These are phyloP conservation scores for Ciborinia camelliae DNA, from an alignment of 2,329 filamentous ascomycete genomes.

Conservation along the genomic window DNA sequence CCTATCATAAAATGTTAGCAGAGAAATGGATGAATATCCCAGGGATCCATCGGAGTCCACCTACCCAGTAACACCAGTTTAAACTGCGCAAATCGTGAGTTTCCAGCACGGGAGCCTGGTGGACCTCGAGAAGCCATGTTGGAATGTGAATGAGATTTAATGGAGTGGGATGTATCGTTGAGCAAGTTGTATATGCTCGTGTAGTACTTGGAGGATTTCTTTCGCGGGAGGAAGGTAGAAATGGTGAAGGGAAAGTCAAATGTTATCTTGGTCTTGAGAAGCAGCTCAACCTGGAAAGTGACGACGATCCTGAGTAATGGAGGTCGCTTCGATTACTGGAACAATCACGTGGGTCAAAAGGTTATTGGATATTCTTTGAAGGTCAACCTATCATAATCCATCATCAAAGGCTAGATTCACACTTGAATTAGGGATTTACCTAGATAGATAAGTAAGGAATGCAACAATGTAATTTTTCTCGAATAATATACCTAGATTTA, in stretches of 20 bases:
- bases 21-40: not conserved
- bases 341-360: constrained; percentile 15
- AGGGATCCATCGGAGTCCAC: constrained; percentile 36
- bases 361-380: constrained; percentile 3
- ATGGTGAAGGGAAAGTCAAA: constrained; percentile 7
- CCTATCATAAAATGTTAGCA: constrained; percentile 56
- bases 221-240: not conserved
- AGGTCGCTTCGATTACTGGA: constrained; percentile 13
- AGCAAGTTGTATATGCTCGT: not conserved
- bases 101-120: constrained; percentile 58
- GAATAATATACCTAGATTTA: not conserved
- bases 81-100: constrained; percentile 95
- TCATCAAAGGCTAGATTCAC: not conserved
- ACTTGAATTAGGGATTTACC: not conserved
- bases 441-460: no score
- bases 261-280: constrained; percentile 17
- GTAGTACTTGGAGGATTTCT: not conserved
- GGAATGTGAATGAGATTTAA: constrained; percentile 27
- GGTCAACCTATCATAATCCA: not conserved
- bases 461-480: no score
- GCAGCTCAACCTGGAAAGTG: constrained; percentile 18
- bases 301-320: constrained; percentile 12
- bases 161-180: constrained; percentile 1
- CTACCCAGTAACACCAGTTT: constrained; percentile 95
- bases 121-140: constrained; percentile 81